Evolutionary conservation across 441 rosid genomes (phyloP).

Genomic region (Raphanus hybrid): DNA sequence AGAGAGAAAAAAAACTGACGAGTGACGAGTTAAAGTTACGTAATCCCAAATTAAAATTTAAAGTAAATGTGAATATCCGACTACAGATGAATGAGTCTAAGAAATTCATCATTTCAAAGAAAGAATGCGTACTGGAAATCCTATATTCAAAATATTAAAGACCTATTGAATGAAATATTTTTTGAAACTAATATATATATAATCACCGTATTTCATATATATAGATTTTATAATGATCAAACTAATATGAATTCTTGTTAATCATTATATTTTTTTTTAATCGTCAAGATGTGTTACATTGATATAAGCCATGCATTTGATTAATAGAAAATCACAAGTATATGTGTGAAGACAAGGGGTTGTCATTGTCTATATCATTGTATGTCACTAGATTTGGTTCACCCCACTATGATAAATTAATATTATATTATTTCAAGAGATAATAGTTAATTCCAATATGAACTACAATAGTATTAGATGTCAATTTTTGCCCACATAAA

Average conservation of each 20-base stretch:
- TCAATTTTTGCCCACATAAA: conserved; percentile 22
- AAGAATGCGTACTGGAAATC: not conserved
- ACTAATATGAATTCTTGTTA: not conserved
- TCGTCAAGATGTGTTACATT: conserved; percentile 15
- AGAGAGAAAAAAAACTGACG: not conserved
- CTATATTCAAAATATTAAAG: not conserved
- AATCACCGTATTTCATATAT: not conserved
- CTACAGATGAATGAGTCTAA: not conserved
- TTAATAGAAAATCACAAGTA: conserved; percentile 22
- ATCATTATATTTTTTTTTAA: not conserved
- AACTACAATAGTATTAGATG: conserved; percentile 31
- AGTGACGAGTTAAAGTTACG: too few relatives aligned
- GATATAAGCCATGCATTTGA: conserved; percentile 18
- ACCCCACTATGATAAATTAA: conserved; percentile 23
- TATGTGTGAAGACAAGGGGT: conserved; percentile 29
- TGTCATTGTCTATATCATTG: conserved; percentile 21
- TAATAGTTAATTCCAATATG: conserved; percentile 32
- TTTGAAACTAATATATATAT: not conserved
- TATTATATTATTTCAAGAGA: conserved; percentile 9
- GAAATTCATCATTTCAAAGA: not conserved
- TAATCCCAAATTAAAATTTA: conserved; percentile 12
- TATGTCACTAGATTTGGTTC: conserved; percentile 44
- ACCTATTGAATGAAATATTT: not conserved
- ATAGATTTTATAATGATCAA: not conserved
- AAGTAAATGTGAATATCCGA: not conserved